Evolutionary conservation across 352 stramenopile genomes (phyloP), one percentile per base, ranked within the genome.

Genomic region (Globisporangium ultimum): DNA sequence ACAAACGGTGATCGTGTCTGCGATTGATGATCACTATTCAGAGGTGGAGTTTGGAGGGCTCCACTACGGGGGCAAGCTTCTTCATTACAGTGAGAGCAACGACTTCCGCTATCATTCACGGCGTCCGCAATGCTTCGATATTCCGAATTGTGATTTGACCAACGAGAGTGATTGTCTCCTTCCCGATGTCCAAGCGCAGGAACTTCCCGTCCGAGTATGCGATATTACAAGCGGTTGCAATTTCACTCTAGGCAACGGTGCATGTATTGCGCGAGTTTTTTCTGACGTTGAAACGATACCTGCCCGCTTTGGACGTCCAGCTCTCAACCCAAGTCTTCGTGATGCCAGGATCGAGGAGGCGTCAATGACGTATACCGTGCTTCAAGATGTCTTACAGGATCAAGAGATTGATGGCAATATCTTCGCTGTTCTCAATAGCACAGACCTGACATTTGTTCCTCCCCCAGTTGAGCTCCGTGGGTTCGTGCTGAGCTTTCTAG

Each of bases 81-180:
- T 88, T 0, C 83, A 91, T 46, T 87, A 75, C 50, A 74, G 70
- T 0, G 61, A 66, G 17, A 93, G 83, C 36, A 68, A 66, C 22
- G 83, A 93, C 53, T 70, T 78, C 11, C 64, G 80, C 12, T 93
- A 93, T 42, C 71, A 85, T 45, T 88, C 83, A 10, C 64, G 71
- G 0, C 75, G 77, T 2, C 83, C 80, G 2, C 58, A 59, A n/a
- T 93, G 83, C 54, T 88, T 82, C 48, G 68, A 87, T n/a, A 18
- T 91, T 0, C 54, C 64, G 3, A 77, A 75, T 7, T 93, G 83
- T 41, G 70, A 87, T 20, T 66, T 66, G 17, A 13, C 61, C 15
- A 47, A 76, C 14, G 14, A 57, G 3, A 62, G 41, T 1, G 40
- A 52, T 1, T 89, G 80, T 58, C 50, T 88, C 12, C 15, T 60